Percentiles rank a stretch among this genome's conserved stretches.
These are phyloP conservation scores for Lactarius hengduanensis DNA, from an alignment of 768 basidiomycete genomes.

Conservation along the genomic window DNA sequence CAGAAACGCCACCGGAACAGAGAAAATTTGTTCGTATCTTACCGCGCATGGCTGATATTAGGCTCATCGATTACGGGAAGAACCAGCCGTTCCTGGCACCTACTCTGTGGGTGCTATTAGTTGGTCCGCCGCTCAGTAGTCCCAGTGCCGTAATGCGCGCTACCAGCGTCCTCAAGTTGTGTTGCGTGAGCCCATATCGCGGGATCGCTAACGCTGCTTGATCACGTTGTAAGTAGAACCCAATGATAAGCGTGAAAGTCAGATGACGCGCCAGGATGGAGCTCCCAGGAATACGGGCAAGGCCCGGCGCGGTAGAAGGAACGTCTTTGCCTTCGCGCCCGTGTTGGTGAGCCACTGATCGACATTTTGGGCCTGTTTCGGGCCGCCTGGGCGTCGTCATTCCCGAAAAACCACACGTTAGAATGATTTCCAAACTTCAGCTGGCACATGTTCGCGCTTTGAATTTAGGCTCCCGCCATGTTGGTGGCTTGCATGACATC, in stretches of 20 bases:
- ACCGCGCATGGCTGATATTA: background rate
- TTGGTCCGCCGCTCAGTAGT: background rate
- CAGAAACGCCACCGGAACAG: constrained; percentile 13
- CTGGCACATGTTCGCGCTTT: background rate
- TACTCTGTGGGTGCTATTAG: constrained; percentile 2
- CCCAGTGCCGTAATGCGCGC: constrained; percentile 12
- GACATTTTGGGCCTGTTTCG: background rate
- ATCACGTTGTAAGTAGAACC: background rate
- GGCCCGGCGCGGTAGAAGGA: background rate
- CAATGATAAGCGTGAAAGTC: background rate
- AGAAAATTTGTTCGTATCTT: background rate
- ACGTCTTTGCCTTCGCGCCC: background rate
- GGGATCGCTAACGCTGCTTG: background rate
- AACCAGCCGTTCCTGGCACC: constrained; percentile 5
- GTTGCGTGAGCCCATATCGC: background rate
- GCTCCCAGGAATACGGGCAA: constrained; percentile 12
- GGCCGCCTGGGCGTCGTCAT: background rate
- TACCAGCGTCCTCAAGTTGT: background rate
- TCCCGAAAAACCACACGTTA: background rate
- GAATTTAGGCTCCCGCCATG: constrained; percentile 16
- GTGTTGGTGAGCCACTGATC: background rate
- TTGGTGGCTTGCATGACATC: constrained; percentile 18
- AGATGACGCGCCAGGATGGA: constrained; percentile 5
- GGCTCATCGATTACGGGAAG: constrained; percentile 19
- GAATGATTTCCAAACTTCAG: background rate